Evolutionary conservation across 768 basidiomycete species (phyloP).

Genomic region (Kwoniella botswanensis): DNA sequence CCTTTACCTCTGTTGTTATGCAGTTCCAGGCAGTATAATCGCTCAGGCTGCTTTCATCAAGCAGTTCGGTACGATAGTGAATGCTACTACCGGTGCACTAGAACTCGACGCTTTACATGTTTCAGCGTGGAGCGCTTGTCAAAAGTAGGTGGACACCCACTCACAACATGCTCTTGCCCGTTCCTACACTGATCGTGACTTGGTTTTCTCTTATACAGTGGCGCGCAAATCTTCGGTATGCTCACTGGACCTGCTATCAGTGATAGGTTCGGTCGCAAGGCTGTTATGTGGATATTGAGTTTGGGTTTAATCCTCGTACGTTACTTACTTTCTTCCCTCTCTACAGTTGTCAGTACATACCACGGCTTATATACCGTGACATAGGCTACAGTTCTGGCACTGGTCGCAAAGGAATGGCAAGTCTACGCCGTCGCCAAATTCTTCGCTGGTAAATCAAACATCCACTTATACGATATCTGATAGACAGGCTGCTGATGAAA

Average conservation of each 20-base stretch:
- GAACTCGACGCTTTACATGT: conserved; percentile 10
- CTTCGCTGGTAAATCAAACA: conserved; percentile 13
- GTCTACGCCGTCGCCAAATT: conserved; percentile 13
- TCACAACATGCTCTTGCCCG: no score
- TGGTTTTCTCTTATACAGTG: no score
- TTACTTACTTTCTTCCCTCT: neutral
- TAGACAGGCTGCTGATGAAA: neutral
- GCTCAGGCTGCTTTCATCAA: conserved; percentile 10
- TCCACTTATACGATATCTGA: no score
- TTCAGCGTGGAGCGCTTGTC: conserved; percentile 18
- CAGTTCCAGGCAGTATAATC: conserved; percentile 15
- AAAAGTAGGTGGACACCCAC: neutral
- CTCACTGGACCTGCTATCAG: neutral
- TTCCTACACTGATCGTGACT: no score
- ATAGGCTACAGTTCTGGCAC: conserved; percentile 2
- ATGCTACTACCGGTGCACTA: neutral
- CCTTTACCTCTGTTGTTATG: no score
- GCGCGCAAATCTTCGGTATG: neutral
- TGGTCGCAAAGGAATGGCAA: conserved; percentile 21
- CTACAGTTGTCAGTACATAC: neutral
- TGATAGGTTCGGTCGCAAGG: conserved; percentile 22
- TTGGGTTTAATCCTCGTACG: conserved; percentile 1
- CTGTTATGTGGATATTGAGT: neutral
- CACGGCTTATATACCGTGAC: no score
- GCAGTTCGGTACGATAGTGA: conserved; percentile 1